These are phyloP conservation scores for Mallotus japonicus DNA, from an alignment of 441 rosid species.

Conservation along the genomic window DNA sequence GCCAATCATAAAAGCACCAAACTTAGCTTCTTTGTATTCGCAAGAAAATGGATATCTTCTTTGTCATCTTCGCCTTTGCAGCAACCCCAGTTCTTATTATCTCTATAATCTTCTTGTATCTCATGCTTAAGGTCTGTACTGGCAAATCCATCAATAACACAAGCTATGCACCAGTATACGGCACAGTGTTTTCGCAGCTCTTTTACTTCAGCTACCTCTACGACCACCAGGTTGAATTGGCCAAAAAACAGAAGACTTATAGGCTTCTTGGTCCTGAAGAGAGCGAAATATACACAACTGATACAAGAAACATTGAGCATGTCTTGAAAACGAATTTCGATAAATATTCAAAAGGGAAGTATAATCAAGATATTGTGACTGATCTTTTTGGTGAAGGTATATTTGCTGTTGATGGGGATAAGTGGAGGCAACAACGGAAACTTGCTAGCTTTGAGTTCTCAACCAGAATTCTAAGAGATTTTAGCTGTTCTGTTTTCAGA, in stretches of 20 bases:
- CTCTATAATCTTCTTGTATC: slow-evolving; percentile 18
- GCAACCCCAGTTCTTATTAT: slow-evolving; percentile 25
- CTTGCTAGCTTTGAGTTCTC: slow-evolving; percentile 77
- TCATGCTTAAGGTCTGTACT: slow-evolving; percentile 35
- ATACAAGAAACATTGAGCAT: slow-evolving; percentile 62
- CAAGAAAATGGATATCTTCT: slow-evolving; percentile 34
- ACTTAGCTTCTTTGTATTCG: neutral
- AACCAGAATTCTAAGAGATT: slow-evolving; percentile 61
- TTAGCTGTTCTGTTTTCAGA: slow-evolving; percentile 63
- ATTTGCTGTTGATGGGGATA: slow-evolving; percentile 65
- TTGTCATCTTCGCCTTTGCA: slow-evolving; percentile 20
- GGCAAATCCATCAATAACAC: slow-evolving; percentile 49
- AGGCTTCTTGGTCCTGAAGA: slow-evolving; percentile 44
- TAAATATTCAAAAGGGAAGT: slow-evolving; percentile 46
- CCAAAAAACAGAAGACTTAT: slow-evolving; percentile 42
- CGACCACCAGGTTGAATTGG: slow-evolving; percentile 50
- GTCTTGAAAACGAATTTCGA: slow-evolving; percentile 52
- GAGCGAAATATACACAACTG: slow-evolving; percentile 55
- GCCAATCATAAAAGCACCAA: neutral
- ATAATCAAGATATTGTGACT: slow-evolving; percentile 23
- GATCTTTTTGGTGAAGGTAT: slow-evolving; percentile 77
- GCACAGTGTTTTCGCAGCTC: slow-evolving; percentile 48
- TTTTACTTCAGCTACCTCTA: slow-evolving; percentile 47
- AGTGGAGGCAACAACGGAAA: slow-evolving; percentile 84
- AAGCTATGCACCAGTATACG: slow-evolving; percentile 51